Conservation (phyloP, 1,139 yeast species). For the Lodderomyces elongisporus region DNA sequence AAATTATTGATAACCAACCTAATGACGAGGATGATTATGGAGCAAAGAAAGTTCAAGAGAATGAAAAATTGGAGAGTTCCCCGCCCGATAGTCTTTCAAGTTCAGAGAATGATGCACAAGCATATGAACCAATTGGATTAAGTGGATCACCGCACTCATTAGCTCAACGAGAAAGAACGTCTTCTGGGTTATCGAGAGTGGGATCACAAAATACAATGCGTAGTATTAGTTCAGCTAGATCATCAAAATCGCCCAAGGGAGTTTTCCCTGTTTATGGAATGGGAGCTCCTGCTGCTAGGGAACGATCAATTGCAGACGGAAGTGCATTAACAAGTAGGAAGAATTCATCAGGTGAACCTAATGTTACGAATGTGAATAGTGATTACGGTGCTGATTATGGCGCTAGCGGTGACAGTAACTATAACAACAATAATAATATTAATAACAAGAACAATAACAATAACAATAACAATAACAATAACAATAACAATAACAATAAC, state of each 20-base stretch:
- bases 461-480: too few species aligned
- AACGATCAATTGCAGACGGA: constrained; percentile 53
- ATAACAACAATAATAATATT: not conserved
- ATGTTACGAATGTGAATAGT: not conserved
- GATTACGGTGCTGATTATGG: not conserved
- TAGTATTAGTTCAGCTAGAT: not conserved
- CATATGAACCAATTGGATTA: constrained; percentile 7
- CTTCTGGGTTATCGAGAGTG: constrained; percentile 2
- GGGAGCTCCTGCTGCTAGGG: constrained; percentile 58
- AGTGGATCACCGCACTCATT: constrained; percentile 11
- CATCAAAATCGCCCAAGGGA: constrained; percentile 53
- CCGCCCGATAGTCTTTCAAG: not conserved
- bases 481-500: too few species aligned
- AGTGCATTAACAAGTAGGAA: too few species aligned
- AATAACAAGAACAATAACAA: constrained; percentile 4
- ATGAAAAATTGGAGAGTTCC: constrained; percentile 14
- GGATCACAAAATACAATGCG: not conserved
- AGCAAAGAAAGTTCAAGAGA: constrained; percentile 24
- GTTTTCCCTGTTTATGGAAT: constrained; percentile 76
- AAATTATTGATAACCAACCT: constrained; percentile 7
- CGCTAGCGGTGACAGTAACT: not conserved
- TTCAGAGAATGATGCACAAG: constrained; percentile 1
- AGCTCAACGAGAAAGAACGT: constrained; percentile 5
- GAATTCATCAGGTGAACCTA: constrained; percentile 1
- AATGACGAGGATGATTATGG: constrained; percentile 5